Base-by-base conservation (phyloP, 805 yeast genomes). In the Hanseniaspora thailandica region DNA sequence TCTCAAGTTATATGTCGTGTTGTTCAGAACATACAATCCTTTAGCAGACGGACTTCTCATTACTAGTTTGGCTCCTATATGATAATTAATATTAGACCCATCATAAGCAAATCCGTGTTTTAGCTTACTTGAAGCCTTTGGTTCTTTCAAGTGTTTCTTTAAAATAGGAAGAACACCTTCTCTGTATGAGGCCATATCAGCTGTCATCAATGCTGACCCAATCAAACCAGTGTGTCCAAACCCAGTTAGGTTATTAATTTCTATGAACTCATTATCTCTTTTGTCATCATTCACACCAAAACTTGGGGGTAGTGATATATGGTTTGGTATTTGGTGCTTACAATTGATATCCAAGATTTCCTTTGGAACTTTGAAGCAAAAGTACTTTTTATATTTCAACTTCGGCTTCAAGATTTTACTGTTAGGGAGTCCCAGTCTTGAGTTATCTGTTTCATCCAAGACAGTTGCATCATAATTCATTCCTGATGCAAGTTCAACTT, bases 361-460 rank as follows among this genome's bases (percentile, higher is more conserved):
- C 17, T 66, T 61, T 0, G 86, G 86, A 45, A 80, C 69, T 59
- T 70, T 75, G 61, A 81, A 81, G 25, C 75, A 71, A 60, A 81
- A 78, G 55, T 70, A 73, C 61, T 81, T 81, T 60, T 79, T 80
- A 58, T 77, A 75, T 52, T 67, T 72, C 1, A 57, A 62, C 20
- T 73, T 67, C 0, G 84, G 82, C 36, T 64, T 60, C 13, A 81
- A 62, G 1, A 70, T 57, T 57, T 78, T 64, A 45, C 71, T 71
- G 54, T 71, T 63, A 0, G 76, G 72, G 5, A 81, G 62, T 0
- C 82, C 75, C 31, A 63, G 56, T 2, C 34, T 22, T 1, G 69
- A 55, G 15, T 58, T 61, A 55, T 67, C 70, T 9, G 50, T 30
- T 19, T 62, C 58, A 39, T 64, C 67, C 15, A 57, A 61, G 12